A percentile compares a stretch with the other conserved stretches of the same genome.
Conservation (phyloP, 2,329 filamentous ascomycete species). For the Pseudophaeomoniella oleicola region DNA sequence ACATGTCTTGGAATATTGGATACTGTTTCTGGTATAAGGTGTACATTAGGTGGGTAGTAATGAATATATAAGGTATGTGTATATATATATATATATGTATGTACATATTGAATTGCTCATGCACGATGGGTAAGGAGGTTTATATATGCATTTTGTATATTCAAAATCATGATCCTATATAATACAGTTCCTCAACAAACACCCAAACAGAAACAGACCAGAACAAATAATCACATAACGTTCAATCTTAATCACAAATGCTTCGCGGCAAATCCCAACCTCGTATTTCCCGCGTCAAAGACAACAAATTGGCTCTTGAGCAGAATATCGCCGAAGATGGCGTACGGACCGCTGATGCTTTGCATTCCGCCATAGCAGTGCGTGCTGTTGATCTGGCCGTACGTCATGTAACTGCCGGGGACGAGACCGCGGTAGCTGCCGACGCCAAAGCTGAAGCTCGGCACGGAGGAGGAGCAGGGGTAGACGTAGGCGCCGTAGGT, state of each 20-base stretch:
- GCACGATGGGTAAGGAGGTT: too few relatives aligned
- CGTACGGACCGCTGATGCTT: constrained; percentile 37
- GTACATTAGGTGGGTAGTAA: too few relatives aligned
- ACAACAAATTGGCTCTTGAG: constrained; percentile 62
- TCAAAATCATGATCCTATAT: too few relatives aligned
- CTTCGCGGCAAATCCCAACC: constrained; percentile 31
- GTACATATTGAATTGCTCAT: too few relatives aligned
- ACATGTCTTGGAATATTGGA: too few relatives aligned
- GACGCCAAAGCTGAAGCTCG: constrained; percentile 39
- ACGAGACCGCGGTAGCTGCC: constrained; percentile 34
- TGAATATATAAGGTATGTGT: too few relatives aligned
- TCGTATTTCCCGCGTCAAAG: constrained; percentile 41
- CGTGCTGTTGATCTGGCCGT: constrained; percentile 25
- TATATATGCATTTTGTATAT: too few relatives aligned
- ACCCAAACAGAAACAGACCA: too few relatives aligned
- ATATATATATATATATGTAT: too few relatives aligned
- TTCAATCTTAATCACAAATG: background rate
- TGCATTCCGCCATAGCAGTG: constrained; percentile 65
- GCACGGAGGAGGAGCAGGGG: constrained; percentile 34
- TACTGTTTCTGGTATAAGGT: too few relatives aligned
- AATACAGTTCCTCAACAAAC: too few relatives aligned
- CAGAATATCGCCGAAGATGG: constrained; percentile 63
- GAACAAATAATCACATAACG: too few relatives aligned
- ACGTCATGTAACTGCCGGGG: constrained; percentile 29
- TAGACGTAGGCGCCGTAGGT: constrained; percentile 21